A percentile compares a stretch with the other conserved stretches of the same genome.
These are phyloP conservation scores for Aulographum hederae DNA, from an alignment of 2,329 filamentous ascomycete species.

Conservation along the genomic window DNA sequence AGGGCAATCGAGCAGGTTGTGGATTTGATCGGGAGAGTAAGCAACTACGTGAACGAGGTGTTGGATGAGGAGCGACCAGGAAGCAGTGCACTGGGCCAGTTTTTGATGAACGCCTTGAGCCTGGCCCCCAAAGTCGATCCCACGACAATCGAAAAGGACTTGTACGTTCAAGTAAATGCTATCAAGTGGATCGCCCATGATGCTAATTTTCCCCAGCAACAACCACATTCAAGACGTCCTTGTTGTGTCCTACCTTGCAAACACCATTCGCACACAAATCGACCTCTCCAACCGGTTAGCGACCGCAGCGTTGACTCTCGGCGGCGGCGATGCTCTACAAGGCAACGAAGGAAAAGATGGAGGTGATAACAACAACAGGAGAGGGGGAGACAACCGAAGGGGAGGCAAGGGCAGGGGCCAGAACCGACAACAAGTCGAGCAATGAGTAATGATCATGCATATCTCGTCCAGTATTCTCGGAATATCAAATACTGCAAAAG, in stretches of 20 bases:
- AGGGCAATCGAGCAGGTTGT: slow-evolving; percentile 74
- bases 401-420: slow-evolving; percentile 12
- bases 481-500: too few relatives aligned
- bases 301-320: slow-evolving; percentile 33
- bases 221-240: slow-evolving; percentile 98
- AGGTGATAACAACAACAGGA: slow-evolving; percentile 11
- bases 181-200: slow-evolving; percentile 1
- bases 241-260: slow-evolving; percentile 93
- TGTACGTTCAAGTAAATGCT: slow-evolving; percentile 31
- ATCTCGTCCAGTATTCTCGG: too few relatives aligned
- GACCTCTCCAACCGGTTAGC: slow-evolving; percentile 91
- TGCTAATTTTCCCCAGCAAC: slow-evolving; percentile 41
- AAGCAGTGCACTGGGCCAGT: slow-evolving; percentile 83
- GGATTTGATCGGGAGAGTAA: slow-evolving; percentile 76
- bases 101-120: slow-evolving; percentile 81
- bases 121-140: slow-evolving; percentile 89
- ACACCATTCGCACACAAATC: slow-evolving; percentile 97
- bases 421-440: slow-evolving; percentile 2
- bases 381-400: slow-evolving; percentile 7
- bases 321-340: slow-evolving; percentile 11
- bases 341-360: slow-evolving; percentile 9
- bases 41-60: slow-evolving; percentile 81
- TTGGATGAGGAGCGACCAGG: slow-evolving; percentile 85
- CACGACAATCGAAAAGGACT: slow-evolving; percentile 83
- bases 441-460: too few relatives aligned